Evolutionary conservation across 2,329 filamentous ascomycete species (phyloP).

Genomic region (Penicillium sclerotiorum): DNA sequence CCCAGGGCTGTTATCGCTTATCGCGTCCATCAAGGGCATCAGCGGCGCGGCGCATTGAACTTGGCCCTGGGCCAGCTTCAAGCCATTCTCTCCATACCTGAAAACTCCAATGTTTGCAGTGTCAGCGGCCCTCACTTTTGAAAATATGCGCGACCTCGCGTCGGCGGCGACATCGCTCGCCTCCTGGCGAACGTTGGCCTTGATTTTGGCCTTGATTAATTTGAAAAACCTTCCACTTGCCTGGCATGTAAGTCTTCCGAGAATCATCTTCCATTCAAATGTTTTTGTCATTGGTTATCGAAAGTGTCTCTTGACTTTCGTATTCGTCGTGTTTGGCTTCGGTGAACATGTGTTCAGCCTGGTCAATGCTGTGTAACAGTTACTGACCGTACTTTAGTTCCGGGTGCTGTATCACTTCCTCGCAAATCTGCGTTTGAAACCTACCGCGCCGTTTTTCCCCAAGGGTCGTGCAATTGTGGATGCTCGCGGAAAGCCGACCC

Average conservation of each 20-base stretch:
- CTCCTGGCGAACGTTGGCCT: constrained; percentile 40
- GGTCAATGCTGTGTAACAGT: neutral
- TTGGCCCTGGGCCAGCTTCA: neutral
- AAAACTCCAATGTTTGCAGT: constrained; percentile 14
- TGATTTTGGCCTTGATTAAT: constrained; percentile 41
- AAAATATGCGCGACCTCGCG: constrained; percentile 27
- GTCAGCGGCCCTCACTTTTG: constrained; percentile 16
- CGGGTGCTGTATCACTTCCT: constrained; percentile 63
- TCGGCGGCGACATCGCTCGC: constrained; percentile 24
- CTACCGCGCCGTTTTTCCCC: constrained; percentile 50
- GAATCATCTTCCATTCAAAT: neutral
- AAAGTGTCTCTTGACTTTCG: too few species aligned
- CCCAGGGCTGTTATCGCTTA: constrained; percentile 1
- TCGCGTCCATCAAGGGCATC: neutral
- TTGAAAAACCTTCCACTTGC: constrained; percentile 41
- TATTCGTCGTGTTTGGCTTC: neutral
- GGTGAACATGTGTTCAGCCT: neutral
- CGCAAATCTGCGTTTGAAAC: constrained; percentile 56
- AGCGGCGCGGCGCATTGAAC: neutral
- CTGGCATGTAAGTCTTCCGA: constrained; percentile 42
- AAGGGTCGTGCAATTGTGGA: constrained; percentile 39
- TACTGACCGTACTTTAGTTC: constrained; percentile 45
- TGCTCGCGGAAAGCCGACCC: constrained; percentile 41
- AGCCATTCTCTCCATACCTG: neutral
- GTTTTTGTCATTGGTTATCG: neutral